Percentiles rank a stretch among this genome's conserved stretches.
Evolutionary conservation across 2,329 filamentous ascomycete species (phyloP).

Genomic region (Hypoxylon sp.): DNA sequence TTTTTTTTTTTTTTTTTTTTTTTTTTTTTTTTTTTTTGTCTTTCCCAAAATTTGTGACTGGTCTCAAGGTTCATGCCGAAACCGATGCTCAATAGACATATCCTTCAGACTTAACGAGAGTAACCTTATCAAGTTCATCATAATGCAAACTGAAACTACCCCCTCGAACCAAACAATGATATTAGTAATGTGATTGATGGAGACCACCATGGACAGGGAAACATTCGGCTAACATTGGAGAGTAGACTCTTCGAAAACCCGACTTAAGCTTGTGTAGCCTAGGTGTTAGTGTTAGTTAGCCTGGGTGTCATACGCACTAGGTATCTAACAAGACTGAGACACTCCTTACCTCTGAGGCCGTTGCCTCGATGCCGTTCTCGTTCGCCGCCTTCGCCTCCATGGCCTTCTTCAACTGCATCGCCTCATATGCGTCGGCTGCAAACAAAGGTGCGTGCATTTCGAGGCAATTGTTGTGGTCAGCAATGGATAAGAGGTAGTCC

Average conservation of each 20-base stretch:
- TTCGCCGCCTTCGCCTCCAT: background rate
- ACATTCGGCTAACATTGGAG: background rate
- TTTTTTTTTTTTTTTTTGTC: too few species aligned
- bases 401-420: conserved; percentile 15
- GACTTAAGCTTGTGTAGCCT: background rate
- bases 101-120: background rate
- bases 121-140: background rate
- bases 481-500: conserved; percentile 10
- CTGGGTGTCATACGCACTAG: background rate
- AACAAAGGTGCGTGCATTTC: conserved; percentile 4
- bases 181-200: background rate
- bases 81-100: background rate
- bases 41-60: background rate
- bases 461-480: background rate
- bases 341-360: background rate
- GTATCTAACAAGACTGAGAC: background rate
- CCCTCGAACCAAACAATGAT: too few species aligned
- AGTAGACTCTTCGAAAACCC: background rate
- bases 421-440: conserved; percentile 22
- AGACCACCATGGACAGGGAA: background rate
- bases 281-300: background rate
- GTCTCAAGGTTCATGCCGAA: background rate
- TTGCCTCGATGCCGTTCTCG: background rate
- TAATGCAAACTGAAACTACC: background rate
- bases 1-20: too few species aligned